Evolutionary conservation across 306 rosid genomes (phyloP).

Genomic region (Cicer pinnatifidum): DNA sequence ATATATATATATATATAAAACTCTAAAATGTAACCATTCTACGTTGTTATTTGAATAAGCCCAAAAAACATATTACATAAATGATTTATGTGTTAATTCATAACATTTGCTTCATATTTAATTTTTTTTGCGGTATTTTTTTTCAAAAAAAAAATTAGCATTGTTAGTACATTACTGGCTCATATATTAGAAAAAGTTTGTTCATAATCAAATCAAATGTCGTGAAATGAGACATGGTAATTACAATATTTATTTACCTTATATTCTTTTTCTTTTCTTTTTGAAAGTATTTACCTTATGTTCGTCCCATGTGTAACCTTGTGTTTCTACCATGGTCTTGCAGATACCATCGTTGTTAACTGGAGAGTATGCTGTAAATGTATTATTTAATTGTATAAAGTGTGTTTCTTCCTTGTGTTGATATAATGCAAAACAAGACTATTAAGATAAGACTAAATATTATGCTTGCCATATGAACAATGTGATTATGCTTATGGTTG

Average conservation of each 20-base stretch:
- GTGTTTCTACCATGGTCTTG: constrained; percentile 59
- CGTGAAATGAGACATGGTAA: background rate
- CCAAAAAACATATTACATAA: background rate
- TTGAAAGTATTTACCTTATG: constrained; percentile 47
- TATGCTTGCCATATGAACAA: constrained; percentile 34
- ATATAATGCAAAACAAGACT: constrained; percentile 32
- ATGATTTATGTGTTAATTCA: no score
- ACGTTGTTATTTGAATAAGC: constrained; percentile 54
- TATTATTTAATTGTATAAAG: constrained; percentile 16
- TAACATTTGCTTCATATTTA: no score
- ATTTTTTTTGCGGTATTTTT: no score
- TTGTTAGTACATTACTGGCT: no score
- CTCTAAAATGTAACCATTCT: constrained; percentile 71
- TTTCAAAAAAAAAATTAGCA: no score
- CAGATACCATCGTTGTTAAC: constrained; percentile 54
- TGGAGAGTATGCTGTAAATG: constrained; percentile 16
- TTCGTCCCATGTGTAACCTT: constrained; percentile 71
- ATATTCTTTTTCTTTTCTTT: no score
- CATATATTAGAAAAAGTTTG: background rate
- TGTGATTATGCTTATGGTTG: background rate
- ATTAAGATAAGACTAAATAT: constrained; percentile 24
- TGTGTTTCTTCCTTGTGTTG: constrained; percentile 43
- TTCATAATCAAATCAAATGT: background rate
- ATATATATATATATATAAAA: no score
- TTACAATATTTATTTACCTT: background rate